Base-by-base conservation (phyloP, 805 yeast species). In the Pichia cephalocereana region DNA sequence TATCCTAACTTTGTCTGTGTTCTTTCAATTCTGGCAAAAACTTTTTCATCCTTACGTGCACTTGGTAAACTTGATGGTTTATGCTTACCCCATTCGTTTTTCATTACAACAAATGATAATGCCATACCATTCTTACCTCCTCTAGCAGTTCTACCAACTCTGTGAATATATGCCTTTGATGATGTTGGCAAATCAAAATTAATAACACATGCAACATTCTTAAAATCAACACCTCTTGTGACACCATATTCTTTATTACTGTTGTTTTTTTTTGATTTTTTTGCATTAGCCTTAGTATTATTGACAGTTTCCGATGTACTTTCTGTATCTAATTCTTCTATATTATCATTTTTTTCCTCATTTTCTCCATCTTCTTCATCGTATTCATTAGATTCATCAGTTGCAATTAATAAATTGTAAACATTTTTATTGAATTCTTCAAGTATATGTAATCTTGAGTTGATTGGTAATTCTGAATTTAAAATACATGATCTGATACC, bases 91-190 rank as follows among this genome's bases (percentile, higher is more conserved):
- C 84, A 82, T 59, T 86, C 90, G 52, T 82, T 85, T 34, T 71
- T 68, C 28, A 93, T 86, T 27, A 91, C 88, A 18, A 90, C 93
- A 69, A 91, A 93, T 17, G 97, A 89, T 47, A 93, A 74, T 0
- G 98, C 86, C 78, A 88, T 90, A 50, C 99, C 99, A 2, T 93
- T 75, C 62, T 87, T 89, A 46, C 96, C 96, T 8, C 96, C 98
- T 68, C 99, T 81, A 6, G 99, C 99, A 6, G 99, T 93, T 71
- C 99, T 81, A 45, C 99, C 99, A 37, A 93, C 79, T 63, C 99
- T 78, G 66, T 93, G 99, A 31, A 88, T 82, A 62, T 93, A 93
- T 3, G 95, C 79, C 62, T 83, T 85, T 6, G 97, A 82, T 10
- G 95, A 81, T 4, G 86, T 77, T 39, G 99, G 99, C 57, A 93